These are phyloP conservation scores for Hypoxylon sp. DNA, from an alignment of 2,329 filamentous ascomycete species.

Conservation along the genomic window DNA sequence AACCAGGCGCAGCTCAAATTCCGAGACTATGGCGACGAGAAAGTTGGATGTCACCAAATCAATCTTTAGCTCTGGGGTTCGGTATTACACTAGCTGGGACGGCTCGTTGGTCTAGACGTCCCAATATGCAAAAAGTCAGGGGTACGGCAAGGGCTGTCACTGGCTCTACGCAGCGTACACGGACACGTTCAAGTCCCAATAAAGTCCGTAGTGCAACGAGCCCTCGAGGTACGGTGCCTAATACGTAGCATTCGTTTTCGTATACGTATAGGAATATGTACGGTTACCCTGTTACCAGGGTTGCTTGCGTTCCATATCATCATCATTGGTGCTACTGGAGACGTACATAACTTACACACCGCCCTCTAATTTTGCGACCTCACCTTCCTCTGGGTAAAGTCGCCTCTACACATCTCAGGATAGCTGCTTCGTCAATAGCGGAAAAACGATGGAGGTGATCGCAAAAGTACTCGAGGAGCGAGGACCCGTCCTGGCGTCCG, in stretches of 20 bases:
- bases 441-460: slow-evolving; percentile 33
- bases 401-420: not conserved
- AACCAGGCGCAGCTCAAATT: slow-evolving; percentile 2
- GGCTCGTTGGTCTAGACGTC: slow-evolving; percentile 2
- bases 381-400: not conserved
- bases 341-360: slow-evolving; percentile 11
- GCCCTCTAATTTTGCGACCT: slow-evolving; percentile 1
- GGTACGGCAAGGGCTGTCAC: not conserved
- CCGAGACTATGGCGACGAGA: not conserved
- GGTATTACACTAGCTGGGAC: not conserved
- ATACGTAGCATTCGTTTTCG: slow-evolving; percentile 17
- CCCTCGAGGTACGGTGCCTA: not conserved
- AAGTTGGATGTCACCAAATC: slow-evolving; percentile 3
- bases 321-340: slow-evolving; percentile 4
- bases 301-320: not conserved
- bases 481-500: slow-evolving; percentile 34
- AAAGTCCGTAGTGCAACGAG: not conserved
- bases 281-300: slow-evolving; percentile 2
- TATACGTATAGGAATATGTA: slow-evolving; percentile 7
- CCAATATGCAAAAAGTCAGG: not conserved
- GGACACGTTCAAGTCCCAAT: not conserved
- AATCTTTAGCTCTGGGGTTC: slow-evolving; percentile 2
- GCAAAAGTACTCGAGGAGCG: slow-evolving; percentile 35
- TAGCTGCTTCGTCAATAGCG: not conserved
- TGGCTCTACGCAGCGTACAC: not conserved